These are phyloP conservation scores for Fusarium buharicum DNA, from an alignment of 2,329 filamentous ascomycete genomes.

Conservation along the genomic window DNA sequence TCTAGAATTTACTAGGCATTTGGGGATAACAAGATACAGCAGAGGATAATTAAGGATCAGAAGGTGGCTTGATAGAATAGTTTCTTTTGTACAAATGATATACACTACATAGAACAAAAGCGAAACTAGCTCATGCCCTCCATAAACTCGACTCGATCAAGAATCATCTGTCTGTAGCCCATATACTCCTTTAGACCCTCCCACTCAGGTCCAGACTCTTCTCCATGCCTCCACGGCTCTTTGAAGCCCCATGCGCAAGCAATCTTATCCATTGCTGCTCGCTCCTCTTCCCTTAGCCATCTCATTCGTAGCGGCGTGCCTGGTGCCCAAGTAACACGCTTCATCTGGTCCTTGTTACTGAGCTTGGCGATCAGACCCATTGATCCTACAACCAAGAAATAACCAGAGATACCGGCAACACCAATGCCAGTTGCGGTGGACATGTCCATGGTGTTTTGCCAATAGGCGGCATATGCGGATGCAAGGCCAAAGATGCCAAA, in stretches of 20 bases:
- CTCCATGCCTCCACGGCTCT: conserved; percentile 80
- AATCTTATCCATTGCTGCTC: conserved; percentile 85
- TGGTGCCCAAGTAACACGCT: conserved; percentile 87
- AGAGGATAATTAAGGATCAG: not conserved
- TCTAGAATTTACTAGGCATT: not conserved
- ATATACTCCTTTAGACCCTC: conserved; percentile 85
- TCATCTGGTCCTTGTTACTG: conserved; percentile 95
- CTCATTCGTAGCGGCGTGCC: conserved; percentile 83
- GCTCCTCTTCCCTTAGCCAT: conserved; percentile 91
- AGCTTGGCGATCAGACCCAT: conserved; percentile 86
- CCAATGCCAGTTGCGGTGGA: conserved; percentile 79
- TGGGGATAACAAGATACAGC: not conserved
- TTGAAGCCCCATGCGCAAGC: conserved; percentile 93
- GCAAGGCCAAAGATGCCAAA: conserved; percentile 77
- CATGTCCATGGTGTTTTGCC: conserved; percentile 78
- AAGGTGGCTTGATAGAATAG: not conserved
- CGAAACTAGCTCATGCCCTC: conserved; percentile 74
- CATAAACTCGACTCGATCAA: conserved; percentile 91
- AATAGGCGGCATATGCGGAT: conserved; percentile 57
- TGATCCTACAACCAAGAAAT: conserved; percentile 81
- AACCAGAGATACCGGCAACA: conserved; percentile 83
- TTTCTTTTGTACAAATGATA: conserved; percentile 36
- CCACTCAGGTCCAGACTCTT: conserved; percentile 93
- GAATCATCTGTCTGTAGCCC: conserved; percentile 83
- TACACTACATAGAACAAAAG: conserved; percentile 19